Evolutionary conservation across 169 alveolate species (phyloP).

Genomic region (Neospora caninum): DNA sequence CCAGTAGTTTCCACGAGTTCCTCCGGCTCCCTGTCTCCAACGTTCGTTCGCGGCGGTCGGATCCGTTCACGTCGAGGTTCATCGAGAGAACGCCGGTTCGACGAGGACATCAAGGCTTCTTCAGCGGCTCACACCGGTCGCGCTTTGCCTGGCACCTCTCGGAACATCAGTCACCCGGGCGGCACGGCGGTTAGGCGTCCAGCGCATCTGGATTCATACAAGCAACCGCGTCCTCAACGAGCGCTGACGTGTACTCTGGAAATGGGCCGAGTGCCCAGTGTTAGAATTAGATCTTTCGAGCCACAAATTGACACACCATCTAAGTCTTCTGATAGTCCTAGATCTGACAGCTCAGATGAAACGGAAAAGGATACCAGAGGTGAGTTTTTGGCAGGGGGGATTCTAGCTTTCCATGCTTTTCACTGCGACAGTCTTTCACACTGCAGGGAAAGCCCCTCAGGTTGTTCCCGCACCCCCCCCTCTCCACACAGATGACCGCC

Average conservation of each 20-base stretch:
- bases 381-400: too few species aligned
- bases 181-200: background rate
- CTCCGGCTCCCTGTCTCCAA: background rate
- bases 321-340: background rate
- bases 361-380: too few species aligned
- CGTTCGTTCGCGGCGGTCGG: background rate
- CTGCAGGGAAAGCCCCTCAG: too few species aligned
- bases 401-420: too few species aligned
- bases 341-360: too few species aligned
- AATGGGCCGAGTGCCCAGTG: background rate
- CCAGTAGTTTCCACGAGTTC: slow-evolving; percentile 19
- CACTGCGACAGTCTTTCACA: too few species aligned
- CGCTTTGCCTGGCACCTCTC: background rate
- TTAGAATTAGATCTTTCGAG: background rate
- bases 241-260: background rate
- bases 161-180: background rate
- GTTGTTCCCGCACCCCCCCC: too few species aligned
- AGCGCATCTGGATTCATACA: background rate
- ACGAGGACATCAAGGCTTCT: background rate
- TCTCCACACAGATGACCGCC: too few species aligned
- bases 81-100: background rate
- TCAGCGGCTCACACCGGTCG: background rate
- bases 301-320: background rate
- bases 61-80: background rate
- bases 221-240: background rate